phyloP scores from a whole-genome alignment of 208 protist species.

The Acanthamoeba rhysodes region DNA sequence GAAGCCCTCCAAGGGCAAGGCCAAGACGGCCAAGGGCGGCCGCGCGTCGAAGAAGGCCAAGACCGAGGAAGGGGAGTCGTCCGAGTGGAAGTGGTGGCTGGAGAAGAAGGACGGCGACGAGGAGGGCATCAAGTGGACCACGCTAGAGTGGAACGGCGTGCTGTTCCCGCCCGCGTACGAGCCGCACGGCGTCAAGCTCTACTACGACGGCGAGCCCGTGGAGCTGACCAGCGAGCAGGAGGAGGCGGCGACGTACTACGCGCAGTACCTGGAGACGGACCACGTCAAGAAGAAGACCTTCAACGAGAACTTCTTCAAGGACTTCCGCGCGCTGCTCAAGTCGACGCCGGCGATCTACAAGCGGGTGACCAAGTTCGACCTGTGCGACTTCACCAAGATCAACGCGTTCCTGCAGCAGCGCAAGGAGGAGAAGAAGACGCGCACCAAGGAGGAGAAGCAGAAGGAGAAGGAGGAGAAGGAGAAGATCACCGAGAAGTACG shows the following conservation, averaged over 20 bases:
- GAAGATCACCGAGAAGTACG: constrained; percentile 93
- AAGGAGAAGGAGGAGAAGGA: constrained; percentile 91
- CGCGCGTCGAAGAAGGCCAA: constrained; percentile 65
- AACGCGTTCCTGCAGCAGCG: constrained; percentile 94
- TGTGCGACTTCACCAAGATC: constrained; percentile 98
- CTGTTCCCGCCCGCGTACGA: constrained; percentile 97
- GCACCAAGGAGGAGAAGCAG: constrained; percentile 96
- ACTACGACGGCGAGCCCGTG: constrained; percentile 95
- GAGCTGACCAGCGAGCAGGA: constrained; percentile 96
- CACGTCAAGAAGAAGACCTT: constrained; percentile 97
- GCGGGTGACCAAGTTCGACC: constrained; percentile 95
- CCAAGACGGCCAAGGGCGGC: constrained; percentile 13
- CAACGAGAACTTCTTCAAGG: constrained; percentile 98
- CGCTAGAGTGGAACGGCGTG: constrained; percentile 97
- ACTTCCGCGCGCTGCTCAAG: constrained; percentile 94
- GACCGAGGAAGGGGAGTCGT: constrained; percentile 47
- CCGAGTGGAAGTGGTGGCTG: constrained; percentile 74
- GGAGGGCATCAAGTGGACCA: constrained; percentile 94
- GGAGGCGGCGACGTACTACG: constrained; percentile 99
- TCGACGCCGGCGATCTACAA: constrained; percentile 85
- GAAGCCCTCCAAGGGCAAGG: constrained; percentile 24
- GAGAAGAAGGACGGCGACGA: constrained; percentile 72
- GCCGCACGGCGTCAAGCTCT: constrained; percentile 97
- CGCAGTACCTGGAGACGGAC: constrained; percentile 94
- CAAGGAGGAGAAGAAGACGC: constrained; percentile 93